Base-by-base conservation (phyloP, 2,329 filamentous ascomycete species). In the Fusarium sublunatum region DNA sequence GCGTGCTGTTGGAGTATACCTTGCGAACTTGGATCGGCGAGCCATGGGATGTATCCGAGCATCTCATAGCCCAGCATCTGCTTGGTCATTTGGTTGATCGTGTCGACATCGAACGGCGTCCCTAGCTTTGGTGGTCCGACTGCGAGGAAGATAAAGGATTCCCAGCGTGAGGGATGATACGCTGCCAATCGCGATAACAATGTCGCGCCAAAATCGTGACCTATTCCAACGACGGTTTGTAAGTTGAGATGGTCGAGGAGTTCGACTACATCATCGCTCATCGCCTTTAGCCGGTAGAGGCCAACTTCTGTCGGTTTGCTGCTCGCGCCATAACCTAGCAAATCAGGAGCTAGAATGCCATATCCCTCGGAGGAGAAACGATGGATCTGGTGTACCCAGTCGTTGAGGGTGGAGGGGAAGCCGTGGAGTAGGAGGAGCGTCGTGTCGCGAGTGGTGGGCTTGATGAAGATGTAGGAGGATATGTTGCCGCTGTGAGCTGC, bases 361-460 rank as follows among this genome's bases (percentile, higher is more conserved):
- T 81, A 78, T 2, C 79, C 79, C 3, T 57, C 31, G 0, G 68
- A 48, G 1, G 69, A 61, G 45, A 82, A 75, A 51, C 74, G 59
- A 0, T 52, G 35, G 5, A 80, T 70, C 51, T 81, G 78, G 49
- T 73, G 65, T 4, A 70, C 53, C 77, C 80, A 84, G 70, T 83
- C 81, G 31, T 74, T 70, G 11, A 75, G 72, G 32, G 77, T 78
- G 5, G 79, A 81, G 26, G 81, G 81, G 45, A 82, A 81, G 31
- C 82, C 81, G 59, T 83, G 82, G 11, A 83, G 73, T 51, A 84
- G 74, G 12, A 84, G 70, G 5, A 83, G 67, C 0, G 79, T 81
- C 5, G 71, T 61, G 7, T 66, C 52, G 7, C 39, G 48, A 2
- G 58, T 25, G 1, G 48, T 57, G 4, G 67, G 39, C 5, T 61